Evolutionary conservation across 306 rosid genomes (phyloP), one percentile per base, ranked within the genome.

Genomic region (Rubus parviflorus): DNA sequence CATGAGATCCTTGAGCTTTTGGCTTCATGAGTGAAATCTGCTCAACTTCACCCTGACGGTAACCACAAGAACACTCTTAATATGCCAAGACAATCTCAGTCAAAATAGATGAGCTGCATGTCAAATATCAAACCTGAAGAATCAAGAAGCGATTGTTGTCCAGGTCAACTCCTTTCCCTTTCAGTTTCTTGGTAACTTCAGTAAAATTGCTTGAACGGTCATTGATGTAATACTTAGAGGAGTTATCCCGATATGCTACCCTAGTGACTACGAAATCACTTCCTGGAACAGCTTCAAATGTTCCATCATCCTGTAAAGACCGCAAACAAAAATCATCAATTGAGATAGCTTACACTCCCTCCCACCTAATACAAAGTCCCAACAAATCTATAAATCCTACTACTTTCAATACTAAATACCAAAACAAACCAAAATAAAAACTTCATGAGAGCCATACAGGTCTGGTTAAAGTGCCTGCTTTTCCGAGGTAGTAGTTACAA

Each of bases 21-120:
- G 98, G 98, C 82, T 91, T 94, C 97, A 91, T 91, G 56, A 90
- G 81, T 49, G 98, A 94, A 89, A 94, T 94, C 83, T 92, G 98
- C 82, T 94, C 97, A 13, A 94, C 98, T 78, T 94, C 97, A 51
- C 98, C 98, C 97, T 94, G 82, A 76, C 17, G 79, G 75, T 70
- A 72, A 79, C 79, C 79, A 81, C 19, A 51, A 66, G 68, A 70
- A 82, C 74, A 83, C 57, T 68, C 64, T 68, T 77, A 65, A 53
- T 42, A 68, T 46, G 41, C 9, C 58, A 6, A 16, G 57, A 65
- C 58, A 52, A 81, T 41, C 75, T 45, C n/a, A 20, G 9, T 41
- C 75, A 43, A 76, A 52, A 40, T 47, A 54, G 3, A 75, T 16
- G 1, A 48, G 37, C 40, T 8, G 42, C 43, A 12, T 14, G 5